Percentiles rank a stretch among this genome's conserved stretches.
Conservation (phyloP, 352 stramenopile species). For the Hyaloperonospora brassicae region DNA sequence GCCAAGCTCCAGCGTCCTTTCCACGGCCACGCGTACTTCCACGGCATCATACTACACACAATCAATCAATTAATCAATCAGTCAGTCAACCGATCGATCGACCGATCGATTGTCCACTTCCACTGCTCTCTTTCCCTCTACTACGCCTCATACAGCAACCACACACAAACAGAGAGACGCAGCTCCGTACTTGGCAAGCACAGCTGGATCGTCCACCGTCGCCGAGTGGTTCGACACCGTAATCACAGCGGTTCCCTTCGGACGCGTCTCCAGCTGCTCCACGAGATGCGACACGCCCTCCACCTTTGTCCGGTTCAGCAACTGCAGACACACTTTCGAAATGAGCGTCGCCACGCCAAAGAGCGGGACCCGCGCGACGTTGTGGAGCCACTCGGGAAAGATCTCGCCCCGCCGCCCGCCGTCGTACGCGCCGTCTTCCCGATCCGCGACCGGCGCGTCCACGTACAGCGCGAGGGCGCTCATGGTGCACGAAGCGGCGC, state of each 20-base stretch:
- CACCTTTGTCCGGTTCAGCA: slow-evolving; percentile 41
- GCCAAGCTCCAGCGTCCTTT: slow-evolving; percentile 65
- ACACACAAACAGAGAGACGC: neutral
- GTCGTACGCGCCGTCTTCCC: slow-evolving; percentile 45
- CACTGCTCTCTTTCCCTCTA: too few relatives aligned
- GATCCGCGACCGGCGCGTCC: slow-evolving; percentile 52
- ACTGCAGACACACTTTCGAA: slow-evolving; percentile 51
- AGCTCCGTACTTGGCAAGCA: slow-evolving; percentile 53
- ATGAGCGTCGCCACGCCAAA: slow-evolving; percentile 37
- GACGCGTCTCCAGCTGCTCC: slow-evolving; percentile 35
- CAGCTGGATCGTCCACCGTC: slow-evolving; percentile 68
- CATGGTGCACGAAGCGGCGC: slow-evolving; percentile 32
- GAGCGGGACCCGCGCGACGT: slow-evolving; percentile 43
- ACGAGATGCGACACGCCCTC: slow-evolving; percentile 41
- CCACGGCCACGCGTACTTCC: slow-evolving; percentile 48
- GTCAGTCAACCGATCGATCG: too few relatives aligned
- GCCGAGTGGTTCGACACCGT: slow-evolving; percentile 82
- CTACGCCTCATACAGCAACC: too few relatives aligned
- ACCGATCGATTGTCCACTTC: too few relatives aligned
- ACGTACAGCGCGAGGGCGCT: slow-evolving; percentile 37
- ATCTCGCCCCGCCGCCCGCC: slow-evolving; percentile 20
- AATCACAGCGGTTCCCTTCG: slow-evolving; percentile 48
- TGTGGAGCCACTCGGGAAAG: slow-evolving; percentile 66
- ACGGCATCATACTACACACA: slow-evolving; percentile 58
- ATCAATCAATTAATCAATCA: slow-evolving; percentile 5